Base-by-base conservation (phyloP, 2,329 filamentous ascomycete species). In the Penicillium sp. region DNA sequence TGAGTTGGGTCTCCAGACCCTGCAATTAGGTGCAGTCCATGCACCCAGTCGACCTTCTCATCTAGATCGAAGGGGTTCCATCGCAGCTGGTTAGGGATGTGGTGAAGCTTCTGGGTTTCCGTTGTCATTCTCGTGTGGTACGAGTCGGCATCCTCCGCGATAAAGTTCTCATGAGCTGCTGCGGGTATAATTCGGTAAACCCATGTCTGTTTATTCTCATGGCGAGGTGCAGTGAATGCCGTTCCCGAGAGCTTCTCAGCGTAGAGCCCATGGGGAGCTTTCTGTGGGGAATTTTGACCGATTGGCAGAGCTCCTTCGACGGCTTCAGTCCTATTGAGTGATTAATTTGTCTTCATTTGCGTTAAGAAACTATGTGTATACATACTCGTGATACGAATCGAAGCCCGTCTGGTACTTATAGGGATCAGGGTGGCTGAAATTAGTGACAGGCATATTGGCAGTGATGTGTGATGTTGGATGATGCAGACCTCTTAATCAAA, bases 341-440 rank as follows among this genome's bases (percentile, higher is more conserved):
- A 50, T 26, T 11, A 31, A 40, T 18, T 24, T 18, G 13, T 34
- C 39, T 24, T 32, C 10, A 50, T 29, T 42, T 38, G 1, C 14
- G 14, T 24, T 34, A n/a, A 2, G 9, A 9, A 29, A 13, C 8
- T 39, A 42, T 34, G 3, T 14, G 16, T 20, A n/a, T 13, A 74
- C 84, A 65, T 76, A 92, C 88, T 93, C 88, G 72, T 91, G 84
- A 70, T 92, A 87, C 46, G 81, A 85, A 72, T 83, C 82, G 78
- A 94, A 92, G 72, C 90, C 90, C 78, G 86, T 89, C 68, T 86
- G 87, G 74, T 94, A 94, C 56, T 78, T 80, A 78, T 94, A 94
- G 62, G 84, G 86, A 70, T 89, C 86, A 38, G 81, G 78, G 57
- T 82, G 79, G 46, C 73, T 78, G 76, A 89, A 89, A 16, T 82